Percentiles rank a stretch among this genome's conserved stretches.
phyloP scores from a whole-genome alignment of 1,284 basidiomycete genomes.

The Inonotus obliquus region DNA sequence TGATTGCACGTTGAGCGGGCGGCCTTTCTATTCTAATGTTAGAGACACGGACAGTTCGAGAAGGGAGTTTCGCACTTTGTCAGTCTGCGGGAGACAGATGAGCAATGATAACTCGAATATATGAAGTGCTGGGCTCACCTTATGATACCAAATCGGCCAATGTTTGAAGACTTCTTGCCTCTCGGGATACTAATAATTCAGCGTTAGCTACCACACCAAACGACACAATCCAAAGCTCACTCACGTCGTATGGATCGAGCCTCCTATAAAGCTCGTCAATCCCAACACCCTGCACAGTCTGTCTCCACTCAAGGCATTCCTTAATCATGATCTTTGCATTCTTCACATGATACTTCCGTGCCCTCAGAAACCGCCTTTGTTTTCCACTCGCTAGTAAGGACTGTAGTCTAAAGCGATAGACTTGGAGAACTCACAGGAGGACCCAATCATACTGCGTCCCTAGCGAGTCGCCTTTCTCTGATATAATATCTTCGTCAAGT shows the following conservation, averaged over 20 bases:
- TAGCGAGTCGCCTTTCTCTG: conserved; percentile 16
- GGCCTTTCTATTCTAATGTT: conserved; percentile 44
- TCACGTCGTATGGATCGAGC: conserved; percentile 59
- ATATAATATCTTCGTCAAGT: conserved; percentile 15
- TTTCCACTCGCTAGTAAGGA: background rate
- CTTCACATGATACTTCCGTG: conserved; percentile 52
- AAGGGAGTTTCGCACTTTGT: conserved; percentile 40
- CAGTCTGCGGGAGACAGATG: conserved; percentile 37
- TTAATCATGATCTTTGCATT: conserved; percentile 54
- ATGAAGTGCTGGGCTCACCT: conserved; percentile 35
- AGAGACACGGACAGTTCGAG: background rate
- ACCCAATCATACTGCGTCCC: conserved; percentile 18
- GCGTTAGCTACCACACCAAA: background rate
- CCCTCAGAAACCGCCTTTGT: conserved; percentile 60
- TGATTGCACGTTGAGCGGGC: conserved; percentile 61
- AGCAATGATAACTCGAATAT: background rate
- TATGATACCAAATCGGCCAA: conserved; percentile 74
- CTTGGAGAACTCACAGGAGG: conserved; percentile 10
- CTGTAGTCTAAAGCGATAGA: no score
- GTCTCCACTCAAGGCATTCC: conserved; percentile 57
- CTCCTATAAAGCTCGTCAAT: conserved; percentile 51
- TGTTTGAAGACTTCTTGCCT: conserved; percentile 61
- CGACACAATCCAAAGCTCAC: conserved; percentile 23
- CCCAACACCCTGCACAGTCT: conserved; percentile 49
- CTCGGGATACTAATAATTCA: conserved; percentile 52